These are phyloP conservation scores for Saccharomyces hybrid DNA, from an alignment of 1,139 yeast genomes.

Conservation along the genomic window DNA sequence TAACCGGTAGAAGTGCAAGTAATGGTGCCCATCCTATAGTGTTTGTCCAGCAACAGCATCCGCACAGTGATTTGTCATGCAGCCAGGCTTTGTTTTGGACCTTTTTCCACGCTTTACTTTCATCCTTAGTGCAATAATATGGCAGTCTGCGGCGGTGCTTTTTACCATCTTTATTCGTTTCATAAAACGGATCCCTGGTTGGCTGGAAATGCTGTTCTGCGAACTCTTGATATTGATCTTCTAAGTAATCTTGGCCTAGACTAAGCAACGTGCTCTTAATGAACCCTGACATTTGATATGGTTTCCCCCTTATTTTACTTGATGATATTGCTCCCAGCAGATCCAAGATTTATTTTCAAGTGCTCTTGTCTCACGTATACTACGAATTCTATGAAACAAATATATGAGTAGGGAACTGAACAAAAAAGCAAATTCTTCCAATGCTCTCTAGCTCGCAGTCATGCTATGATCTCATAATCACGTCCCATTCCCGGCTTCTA, in stretches of 20 bases:
- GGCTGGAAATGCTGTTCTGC: conserved; percentile 30
- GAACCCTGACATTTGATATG: conserved; percentile 7
- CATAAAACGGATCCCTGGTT: conserved; percentile 56
- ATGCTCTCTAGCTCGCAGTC: background rate
- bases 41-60: conserved; percentile 72
- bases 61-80: conserved; percentile 70
- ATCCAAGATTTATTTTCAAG: background rate
- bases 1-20: conserved; percentile 58
- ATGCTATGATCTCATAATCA: background rate
- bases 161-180: conserved; percentile 37
- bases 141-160: conserved; percentile 52
- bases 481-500: background rate
- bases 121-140: conserved; percentile 48
- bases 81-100: conserved; percentile 77
- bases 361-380: background rate
- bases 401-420: background rate
- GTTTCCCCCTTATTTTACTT: background rate
- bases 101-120: conserved; percentile 59
- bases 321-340: background rate
- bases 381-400: background rate
- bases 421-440: background rate
- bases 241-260: conserved; percentile 15
- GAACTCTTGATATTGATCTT: conserved; percentile 23
- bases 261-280: conserved; percentile 1
- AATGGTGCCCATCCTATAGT: conserved; percentile 68